A percentile compares a stretch with the other conserved stretches of the same genome.
Evolutionary conservation across 192 early-diverging fungal genomes (phyloP).

Genomic region (Coemansia sp.): DNA sequence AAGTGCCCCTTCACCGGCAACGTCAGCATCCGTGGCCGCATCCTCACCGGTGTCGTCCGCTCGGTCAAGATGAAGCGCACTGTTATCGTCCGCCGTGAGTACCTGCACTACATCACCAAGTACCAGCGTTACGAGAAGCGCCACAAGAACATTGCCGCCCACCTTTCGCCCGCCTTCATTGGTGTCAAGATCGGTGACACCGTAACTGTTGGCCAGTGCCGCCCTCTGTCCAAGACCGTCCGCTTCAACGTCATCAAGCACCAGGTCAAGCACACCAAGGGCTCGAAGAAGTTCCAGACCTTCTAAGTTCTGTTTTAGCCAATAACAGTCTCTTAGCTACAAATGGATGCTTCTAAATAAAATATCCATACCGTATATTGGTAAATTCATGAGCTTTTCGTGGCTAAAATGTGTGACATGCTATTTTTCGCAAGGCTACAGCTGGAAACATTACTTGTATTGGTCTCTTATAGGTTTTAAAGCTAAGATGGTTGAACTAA

Average conservation of each 20-base stretch:
- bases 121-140: conserved; percentile 99
- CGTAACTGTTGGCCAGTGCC: conserved; percentile 99
- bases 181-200: conserved; percentile 84
- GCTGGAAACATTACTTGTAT: too few relatives aligned
- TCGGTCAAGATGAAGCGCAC: conserved; percentile 99
- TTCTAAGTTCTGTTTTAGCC: conserved; percentile 61
- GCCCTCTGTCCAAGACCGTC: conserved; percentile 98
- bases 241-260: conserved; percentile 99
- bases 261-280: conserved; percentile 76
- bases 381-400: too few relatives aligned
- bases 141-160: conserved; percentile 98
- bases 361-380: background rate
- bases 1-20: conserved; percentile 99
- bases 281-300: conserved; percentile 87
- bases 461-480: too few relatives aligned
- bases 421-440: too few relatives aligned
- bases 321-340: background rate
- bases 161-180: conserved; percentile 92
- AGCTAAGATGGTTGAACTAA: too few relatives aligned
- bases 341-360: conserved; percentile 4
- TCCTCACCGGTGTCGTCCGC: conserved; percentile 87
- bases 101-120: conserved; percentile 99
- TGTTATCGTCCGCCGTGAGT: conserved; percentile 96
- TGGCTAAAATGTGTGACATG: too few relatives aligned
- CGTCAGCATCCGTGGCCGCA: conserved; percentile 97